Conservation (phyloP, 352 stramenopile species). For the Ophiocytium majus region DNA sequence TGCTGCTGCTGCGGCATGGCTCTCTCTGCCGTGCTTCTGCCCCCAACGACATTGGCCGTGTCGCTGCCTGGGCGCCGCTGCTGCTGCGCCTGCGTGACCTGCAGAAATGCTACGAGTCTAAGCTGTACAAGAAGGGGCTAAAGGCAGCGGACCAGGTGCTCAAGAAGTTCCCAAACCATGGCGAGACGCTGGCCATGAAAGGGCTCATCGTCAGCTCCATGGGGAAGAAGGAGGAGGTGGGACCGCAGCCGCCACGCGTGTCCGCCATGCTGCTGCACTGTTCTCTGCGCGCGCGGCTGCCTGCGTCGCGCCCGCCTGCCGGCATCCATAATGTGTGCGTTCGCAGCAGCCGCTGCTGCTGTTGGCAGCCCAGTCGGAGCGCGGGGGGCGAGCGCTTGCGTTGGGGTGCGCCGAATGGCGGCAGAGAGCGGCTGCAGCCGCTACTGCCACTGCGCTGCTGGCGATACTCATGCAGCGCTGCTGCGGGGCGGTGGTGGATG, state of each 20-base stretch:
- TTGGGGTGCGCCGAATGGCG: too few relatives aligned
- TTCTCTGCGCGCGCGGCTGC: too few relatives aligned
- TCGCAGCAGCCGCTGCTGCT: too few relatives aligned
- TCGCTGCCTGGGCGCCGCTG: not conserved
- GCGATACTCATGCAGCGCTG: too few relatives aligned
- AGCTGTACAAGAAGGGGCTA: conserved; percentile 98
- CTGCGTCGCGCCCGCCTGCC: too few relatives aligned
- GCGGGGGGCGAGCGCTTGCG: too few relatives aligned
- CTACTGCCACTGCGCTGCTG: too few relatives aligned
- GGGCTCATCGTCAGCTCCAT: conserved; percentile 91
- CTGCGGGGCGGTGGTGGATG: not conserved
- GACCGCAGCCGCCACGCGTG: not conserved
- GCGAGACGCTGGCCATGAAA: conserved; percentile 95
- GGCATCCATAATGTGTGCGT: too few relatives aligned
- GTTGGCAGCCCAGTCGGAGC: too few relatives aligned
- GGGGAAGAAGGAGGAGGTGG: conserved; percentile 80
- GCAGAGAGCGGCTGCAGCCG: too few relatives aligned
- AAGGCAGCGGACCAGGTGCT: conserved; percentile 90
- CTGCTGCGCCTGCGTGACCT: not conserved
- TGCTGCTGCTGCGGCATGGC: too few relatives aligned
- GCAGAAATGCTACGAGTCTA: conserved; percentile 94
- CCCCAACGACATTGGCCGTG: not conserved
- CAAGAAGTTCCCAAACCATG: conserved; percentile 94
- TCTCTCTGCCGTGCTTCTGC: not conserved
- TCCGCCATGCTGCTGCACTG: not conserved